Evolutionary conservation across 2,329 filamentous ascomycete genomes (phyloP), one percentile per base, ranked within the genome.

Genomic region (Thelonectria blattea): DNA sequence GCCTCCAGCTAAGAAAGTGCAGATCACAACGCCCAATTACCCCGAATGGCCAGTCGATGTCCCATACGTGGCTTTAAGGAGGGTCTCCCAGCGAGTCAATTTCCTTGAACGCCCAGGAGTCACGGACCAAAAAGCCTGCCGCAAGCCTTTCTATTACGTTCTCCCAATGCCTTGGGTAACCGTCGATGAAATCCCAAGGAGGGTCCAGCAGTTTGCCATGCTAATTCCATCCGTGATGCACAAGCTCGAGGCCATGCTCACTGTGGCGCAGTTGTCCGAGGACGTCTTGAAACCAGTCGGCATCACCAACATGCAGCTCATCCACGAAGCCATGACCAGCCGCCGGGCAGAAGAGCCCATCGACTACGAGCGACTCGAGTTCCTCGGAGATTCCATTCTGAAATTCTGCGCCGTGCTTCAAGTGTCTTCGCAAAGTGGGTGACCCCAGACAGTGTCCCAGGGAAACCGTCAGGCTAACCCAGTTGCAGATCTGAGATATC

Each of bases 291-390:
- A 65, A 17, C 59, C 64, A 0, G 53, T 92, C 1, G 70, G 73
- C 0, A 83, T 94, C 37, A 73, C 74, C 0, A 75, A 90, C 63
- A 64, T 85, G 3, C 74, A 78, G 1, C 77, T 90, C 34, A 71
- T 96, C 0, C 72, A 87, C 1, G 88, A 86, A 10, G 92, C 93
- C 1, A 88, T 96, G 51, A 91, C 85, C 52, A 80, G 91, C 0
- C 85, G 88, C 0, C 81, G 80, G 1, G 87, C 91, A 0, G 71
- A 75, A 2, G 86, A 88, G 49, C 73, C 78, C 1, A 82, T 81
- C 0, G 84, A 97, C 65, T 97, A 97, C 71, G 90, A 98, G 68
- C 82, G 90, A 3, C 79, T 96, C 0, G 95, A 98, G 72, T 96
- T 96, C 66, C 78, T 97, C 0, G 95, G 95, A 0, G 94, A 98